phyloP scores from a whole-genome alignment of 2,329 filamentous ascomycete species.

The Pleomassaria siparia region DNA sequence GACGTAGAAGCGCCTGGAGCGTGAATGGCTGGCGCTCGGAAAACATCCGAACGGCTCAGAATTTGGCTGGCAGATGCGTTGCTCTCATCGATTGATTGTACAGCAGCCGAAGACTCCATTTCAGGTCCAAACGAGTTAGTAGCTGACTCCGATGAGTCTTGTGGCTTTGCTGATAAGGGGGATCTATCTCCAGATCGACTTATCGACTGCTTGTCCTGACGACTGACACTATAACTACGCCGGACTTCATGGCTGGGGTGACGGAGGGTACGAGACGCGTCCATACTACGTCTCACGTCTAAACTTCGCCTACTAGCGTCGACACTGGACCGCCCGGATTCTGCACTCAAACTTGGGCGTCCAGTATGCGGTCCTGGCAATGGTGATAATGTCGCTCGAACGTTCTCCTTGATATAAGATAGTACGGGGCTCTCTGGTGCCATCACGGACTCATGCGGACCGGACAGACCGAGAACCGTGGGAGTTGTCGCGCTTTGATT shows the following conservation, averaged over 20 bases:
- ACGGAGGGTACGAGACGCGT: slow-evolving; percentile 57
- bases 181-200: slow-evolving; percentile 54
- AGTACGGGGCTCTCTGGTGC: slow-evolving; percentile 21
- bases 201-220: slow-evolving; percentile 55
- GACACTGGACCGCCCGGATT: slow-evolving; percentile 45
- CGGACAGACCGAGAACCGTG: slow-evolving; percentile 11
- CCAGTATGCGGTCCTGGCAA: slow-evolving; percentile 35
- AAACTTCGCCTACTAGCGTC: slow-evolving; percentile 44
- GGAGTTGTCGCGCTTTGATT: slow-evolving; percentile 18
- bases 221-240: slow-evolving; percentile 65
- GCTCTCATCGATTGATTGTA: slow-evolving; percentile 66
- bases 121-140: slow-evolving; percentile 73
- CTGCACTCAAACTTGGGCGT: slow-evolving; percentile 45
- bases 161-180: slow-evolving; percentile 53
- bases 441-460: slow-evolving; percentile 11
- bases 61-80: slow-evolving; percentile 88
- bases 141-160: slow-evolving; percentile 73
- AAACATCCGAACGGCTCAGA: slow-evolving; percentile 81
- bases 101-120: slow-evolving; percentile 69
- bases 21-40: slow-evolving; percentile 72
- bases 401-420: slow-evolving; percentile 40
- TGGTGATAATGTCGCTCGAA: slow-evolving; percentile 49
- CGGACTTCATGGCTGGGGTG: slow-evolving; percentile 38
- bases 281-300: slow-evolving; percentile 39
- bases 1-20: slow-evolving; percentile 20